Conservation (phyloP, 1,284 basidiomycete genomes). For the Earliella scabrosa region DNA sequence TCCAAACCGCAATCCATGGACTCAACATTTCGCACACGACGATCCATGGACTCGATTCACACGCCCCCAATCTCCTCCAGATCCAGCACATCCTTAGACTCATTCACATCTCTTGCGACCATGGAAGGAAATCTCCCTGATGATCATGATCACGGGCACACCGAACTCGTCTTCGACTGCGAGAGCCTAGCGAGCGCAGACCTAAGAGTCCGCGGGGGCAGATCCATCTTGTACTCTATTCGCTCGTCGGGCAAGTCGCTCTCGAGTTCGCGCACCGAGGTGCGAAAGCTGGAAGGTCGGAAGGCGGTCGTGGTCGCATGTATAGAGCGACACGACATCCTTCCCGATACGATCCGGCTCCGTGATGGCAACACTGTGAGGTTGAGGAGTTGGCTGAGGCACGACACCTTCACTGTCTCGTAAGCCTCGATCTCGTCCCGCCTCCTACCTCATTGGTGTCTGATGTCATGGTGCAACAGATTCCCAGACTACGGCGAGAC, state of each 20-base stretch:
- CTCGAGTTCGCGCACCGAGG: constrained; percentile 7
- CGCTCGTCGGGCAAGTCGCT: neutral
- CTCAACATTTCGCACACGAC: too few species aligned
- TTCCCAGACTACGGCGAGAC: neutral
- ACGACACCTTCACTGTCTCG: constrained; percentile 7
- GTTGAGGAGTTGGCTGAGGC: constrained; percentile 16
- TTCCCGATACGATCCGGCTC: constrained; percentile 17
- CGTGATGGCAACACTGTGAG: constrained; percentile 5
- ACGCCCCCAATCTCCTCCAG: too few species aligned
- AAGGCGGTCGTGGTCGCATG: constrained; percentile 1
- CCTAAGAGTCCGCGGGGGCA: constrained; percentile 8
- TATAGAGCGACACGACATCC: constrained; percentile 16
- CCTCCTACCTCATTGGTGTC: too few species aligned
- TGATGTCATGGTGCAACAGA: neutral
- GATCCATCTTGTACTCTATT: constrained; percentile 5
- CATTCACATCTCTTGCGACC: neutral
- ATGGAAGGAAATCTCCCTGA: too few species aligned
- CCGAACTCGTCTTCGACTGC: neutral
- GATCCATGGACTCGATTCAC: too few species aligned
- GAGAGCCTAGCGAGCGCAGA: constrained; percentile 13
- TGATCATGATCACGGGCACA: constrained; percentile 8
- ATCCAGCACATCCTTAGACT: too few species aligned
- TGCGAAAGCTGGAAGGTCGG: constrained; percentile 2
- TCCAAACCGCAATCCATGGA: too few species aligned
- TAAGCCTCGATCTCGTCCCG: too few species aligned